Percentiles rank a stretch among this genome's conserved stretches.
These are phyloP conservation scores for Ogataea philodendri DNA, from an alignment of 805 yeast species.

Conservation along the genomic window DNA sequence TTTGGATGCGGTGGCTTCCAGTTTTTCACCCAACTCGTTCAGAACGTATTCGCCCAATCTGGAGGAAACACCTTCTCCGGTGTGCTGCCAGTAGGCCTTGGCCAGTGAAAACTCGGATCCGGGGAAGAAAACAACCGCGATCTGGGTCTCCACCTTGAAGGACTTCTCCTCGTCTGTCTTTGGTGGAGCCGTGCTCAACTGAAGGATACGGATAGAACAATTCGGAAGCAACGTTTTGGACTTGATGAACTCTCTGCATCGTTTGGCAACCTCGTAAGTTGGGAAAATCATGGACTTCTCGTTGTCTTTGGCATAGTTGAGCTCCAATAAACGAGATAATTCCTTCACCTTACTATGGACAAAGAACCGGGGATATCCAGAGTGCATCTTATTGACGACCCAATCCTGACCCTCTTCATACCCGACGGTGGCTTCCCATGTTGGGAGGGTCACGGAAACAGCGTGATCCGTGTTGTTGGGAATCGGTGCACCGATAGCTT, in stretches of 20 bases:
- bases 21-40: constrained; percentile 51
- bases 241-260: constrained; percentile 79
- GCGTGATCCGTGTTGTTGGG: constrained; percentile 92
- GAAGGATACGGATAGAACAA: constrained; percentile 59
- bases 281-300: constrained; percentile 79
- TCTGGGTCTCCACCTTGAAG: constrained; percentile 59
- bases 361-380: constrained; percentile 89
- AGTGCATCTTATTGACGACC: constrained; percentile 71
- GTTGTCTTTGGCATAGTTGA: constrained; percentile 74
- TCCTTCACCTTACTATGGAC: constrained; percentile 62
- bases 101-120: constrained; percentile 56
- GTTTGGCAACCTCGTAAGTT: constrained; percentile 70
- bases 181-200: constrained; percentile 71
- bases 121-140: constrained; percentile 80
- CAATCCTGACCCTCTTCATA: constrained; percentile 88
- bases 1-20: constrained; percentile 30
- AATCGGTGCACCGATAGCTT: constrained; percentile 74
- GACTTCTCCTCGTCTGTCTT: constrained; percentile 55
- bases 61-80: constrained; percentile 96
- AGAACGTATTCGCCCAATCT: constrained; percentile 82
- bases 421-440: constrained; percentile 91
- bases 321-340: constrained; percentile 51
- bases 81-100: constrained; percentile 92
- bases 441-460: constrained; percentile 90
- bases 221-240: constrained; percentile 37